These are phyloP conservation scores for Glebionis coronaria DNA, from an alignment of 129 eudicot species.

Conservation along the genomic window DNA sequence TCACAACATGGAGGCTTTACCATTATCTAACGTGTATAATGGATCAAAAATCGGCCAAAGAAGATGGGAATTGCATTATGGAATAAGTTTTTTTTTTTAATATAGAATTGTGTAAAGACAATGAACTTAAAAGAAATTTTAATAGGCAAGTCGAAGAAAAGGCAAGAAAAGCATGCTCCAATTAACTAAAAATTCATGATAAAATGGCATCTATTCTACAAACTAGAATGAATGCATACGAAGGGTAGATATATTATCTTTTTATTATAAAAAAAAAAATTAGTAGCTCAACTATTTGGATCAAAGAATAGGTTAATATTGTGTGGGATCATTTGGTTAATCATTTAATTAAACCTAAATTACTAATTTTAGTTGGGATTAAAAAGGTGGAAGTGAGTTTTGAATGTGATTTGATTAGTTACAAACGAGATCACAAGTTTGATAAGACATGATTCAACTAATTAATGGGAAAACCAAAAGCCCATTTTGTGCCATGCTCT, in stretches of 20 bases:
- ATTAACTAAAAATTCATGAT: slow-evolving; percentile 57
- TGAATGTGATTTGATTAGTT: slow-evolving; percentile 32
- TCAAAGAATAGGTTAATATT: slow-evolving; percentile 50
- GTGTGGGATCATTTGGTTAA: slow-evolving; percentile 65
- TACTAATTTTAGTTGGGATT: slow-evolving; percentile 33
- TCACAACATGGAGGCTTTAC: slow-evolving; percentile 53
- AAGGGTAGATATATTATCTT: background rate
- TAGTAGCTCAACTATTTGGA: slow-evolving; percentile 35
- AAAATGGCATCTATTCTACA: slow-evolving; percentile 28
- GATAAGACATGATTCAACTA: slow-evolving; percentile 44
- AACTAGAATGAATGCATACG: slow-evolving; percentile 11
- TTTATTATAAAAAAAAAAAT: slow-evolving; percentile 2
- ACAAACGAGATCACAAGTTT: slow-evolving; percentile 42
- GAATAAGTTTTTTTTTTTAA: slow-evolving; percentile 15
- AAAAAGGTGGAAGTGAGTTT: slow-evolving; percentile 33
- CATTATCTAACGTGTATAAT: slow-evolving; percentile 36
- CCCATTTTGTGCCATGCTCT: slow-evolving; percentile 34
- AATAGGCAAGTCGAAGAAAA: slow-evolving; percentile 28
- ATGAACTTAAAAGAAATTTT: slow-evolving; percentile 34
- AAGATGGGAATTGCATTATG: slow-evolving; percentile 19
- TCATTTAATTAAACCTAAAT: slow-evolving; percentile 29
- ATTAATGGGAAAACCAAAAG: slow-evolving; percentile 30
- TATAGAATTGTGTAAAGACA: slow-evolving; percentile 21
- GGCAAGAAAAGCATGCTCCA: slow-evolving; percentile 59
- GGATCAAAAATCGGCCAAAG: slow-evolving; percentile 14